These are phyloP conservation scores for Eucalyptus grandis DNA, from an alignment of 345 rosid genomes.

Conservation along the genomic window DNA sequence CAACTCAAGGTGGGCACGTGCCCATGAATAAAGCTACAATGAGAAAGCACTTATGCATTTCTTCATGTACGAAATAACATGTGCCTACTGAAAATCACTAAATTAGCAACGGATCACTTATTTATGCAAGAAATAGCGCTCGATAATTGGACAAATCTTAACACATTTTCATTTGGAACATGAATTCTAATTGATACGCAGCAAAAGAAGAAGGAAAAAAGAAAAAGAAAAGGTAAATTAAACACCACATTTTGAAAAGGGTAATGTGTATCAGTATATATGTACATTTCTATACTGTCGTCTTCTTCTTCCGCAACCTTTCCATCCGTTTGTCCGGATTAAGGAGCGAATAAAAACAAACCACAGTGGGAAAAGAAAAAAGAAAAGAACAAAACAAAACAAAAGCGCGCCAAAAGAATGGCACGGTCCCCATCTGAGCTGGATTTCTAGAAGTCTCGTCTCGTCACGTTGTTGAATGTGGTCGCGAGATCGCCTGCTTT, in stretches of 20 bases:
- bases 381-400: not conserved
- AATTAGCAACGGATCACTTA: not conserved
- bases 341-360: not conserved
- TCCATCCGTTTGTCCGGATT: not conserved
- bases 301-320: not conserved
- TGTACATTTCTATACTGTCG: not conserved
- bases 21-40: not conserved
- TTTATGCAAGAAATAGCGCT: too few relatives aligned
- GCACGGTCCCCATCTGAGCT: not conserved
- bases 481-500: not conserved
- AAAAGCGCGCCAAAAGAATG: not conserved
- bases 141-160: not conserved
- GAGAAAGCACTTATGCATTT: not conserved
- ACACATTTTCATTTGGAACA: not conserved
- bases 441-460: not conserved
- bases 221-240: not conserved
- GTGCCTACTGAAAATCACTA: not conserved
- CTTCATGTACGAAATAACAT: not conserved
- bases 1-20: fast-evolving
- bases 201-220: not conserved
- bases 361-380: not conserved
- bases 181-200: fast-evolving
- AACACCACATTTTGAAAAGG: not conserved
- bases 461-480: not conserved
- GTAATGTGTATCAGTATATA: not conserved